Evolutionary conservation across 192 early-diverging fungal species (phyloP), one percentile per base, ranked within the genome.

Genomic region (Dissophora globulifera): DNA sequence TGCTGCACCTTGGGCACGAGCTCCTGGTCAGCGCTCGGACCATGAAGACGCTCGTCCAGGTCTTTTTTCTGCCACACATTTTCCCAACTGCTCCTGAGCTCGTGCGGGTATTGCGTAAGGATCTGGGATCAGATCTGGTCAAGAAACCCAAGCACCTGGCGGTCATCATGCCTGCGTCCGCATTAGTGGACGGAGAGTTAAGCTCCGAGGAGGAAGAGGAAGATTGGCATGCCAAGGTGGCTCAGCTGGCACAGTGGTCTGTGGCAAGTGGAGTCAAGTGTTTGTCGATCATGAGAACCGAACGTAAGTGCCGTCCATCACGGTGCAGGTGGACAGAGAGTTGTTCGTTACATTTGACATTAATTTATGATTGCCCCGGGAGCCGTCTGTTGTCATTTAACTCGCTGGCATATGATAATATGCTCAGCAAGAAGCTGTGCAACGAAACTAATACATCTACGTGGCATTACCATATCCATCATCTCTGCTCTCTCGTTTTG

Each of bases 91-190:
- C 72, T 1, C 72, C 72, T 2, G 63, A 54, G 22, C 1, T 76
- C 31, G 58, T 50, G 22, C 58, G 72, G 11, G 50, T 76, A 2
- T 35, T 67, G 25, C 43, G 38, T 4, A 31, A 56, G 26, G 72
- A 76, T 35, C 23, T 76, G 16, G 58, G 52, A 0, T 6, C 6
- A 3, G 27, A 38, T 2, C 23, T 76, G 63, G 29, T 29, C 20
- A 76, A 76, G 51, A 59, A 43, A 29, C 72, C 64, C 3, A 42
- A 30, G 4, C 72, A 76, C 35, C 43, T 76, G 52, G 72, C 72
- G 1, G 64, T 76, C 31, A 60, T 67, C 11, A 38, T 67, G 20
- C 45, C 64, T 2, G 52, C 50, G 15, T 46, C 42, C 16, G 35
- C 32, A 1, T 31, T 40, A 6, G 19, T 27, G 49, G n/a, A n/a